Evolutionary conservation across 768 basidiomycete species (phyloP).

Genomic region (Suillus alpinus): DNA sequence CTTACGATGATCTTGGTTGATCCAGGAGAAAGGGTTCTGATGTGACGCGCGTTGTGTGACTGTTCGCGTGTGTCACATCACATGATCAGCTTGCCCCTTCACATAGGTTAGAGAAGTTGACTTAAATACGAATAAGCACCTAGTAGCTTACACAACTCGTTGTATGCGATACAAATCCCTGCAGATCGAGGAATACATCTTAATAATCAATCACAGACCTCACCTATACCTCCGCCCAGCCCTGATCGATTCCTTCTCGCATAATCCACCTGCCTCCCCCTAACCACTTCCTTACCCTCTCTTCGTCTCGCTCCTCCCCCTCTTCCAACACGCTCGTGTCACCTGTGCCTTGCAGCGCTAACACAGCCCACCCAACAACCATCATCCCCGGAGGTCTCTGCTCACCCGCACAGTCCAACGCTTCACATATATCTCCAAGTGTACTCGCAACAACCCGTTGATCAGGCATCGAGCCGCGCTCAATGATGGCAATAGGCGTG

Average conservation of each 20-base stretch:
- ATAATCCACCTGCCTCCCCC: conserved; percentile 56
- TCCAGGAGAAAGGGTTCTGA: neutral
- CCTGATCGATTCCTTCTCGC: conserved; percentile 56
- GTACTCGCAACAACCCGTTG: conserved; percentile 84
- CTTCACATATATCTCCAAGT: conserved; percentile 63
- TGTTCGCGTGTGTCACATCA: neutral
- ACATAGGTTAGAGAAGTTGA: neutral
- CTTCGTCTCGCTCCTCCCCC: conserved; percentile 38
- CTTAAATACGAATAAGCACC: neutral
- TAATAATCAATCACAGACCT: conserved; percentile 5
- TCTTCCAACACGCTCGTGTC: conserved; percentile 72
- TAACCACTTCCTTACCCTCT: conserved; percentile 60
- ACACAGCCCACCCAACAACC: conserved; percentile 87
- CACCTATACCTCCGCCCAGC: conserved; percentile 31
- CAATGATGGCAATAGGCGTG: conserved; percentile 88
- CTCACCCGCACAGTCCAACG: conserved; percentile 72
- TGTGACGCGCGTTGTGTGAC: neutral
- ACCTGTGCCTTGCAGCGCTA: conserved; percentile 72
- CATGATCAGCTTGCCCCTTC: no score
- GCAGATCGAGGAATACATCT: neutral
- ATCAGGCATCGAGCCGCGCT: conserved; percentile 92
- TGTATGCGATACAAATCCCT: neutral
- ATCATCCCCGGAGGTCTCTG: conserved; percentile 97
- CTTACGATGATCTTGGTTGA: neutral
- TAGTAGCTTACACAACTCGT: neutral